A percentile compares a stretch with the other conserved stretches of the same genome.
Conservation (phyloP, 352 stramenopile genomes). For the Phytophthora sojae region DNA sequence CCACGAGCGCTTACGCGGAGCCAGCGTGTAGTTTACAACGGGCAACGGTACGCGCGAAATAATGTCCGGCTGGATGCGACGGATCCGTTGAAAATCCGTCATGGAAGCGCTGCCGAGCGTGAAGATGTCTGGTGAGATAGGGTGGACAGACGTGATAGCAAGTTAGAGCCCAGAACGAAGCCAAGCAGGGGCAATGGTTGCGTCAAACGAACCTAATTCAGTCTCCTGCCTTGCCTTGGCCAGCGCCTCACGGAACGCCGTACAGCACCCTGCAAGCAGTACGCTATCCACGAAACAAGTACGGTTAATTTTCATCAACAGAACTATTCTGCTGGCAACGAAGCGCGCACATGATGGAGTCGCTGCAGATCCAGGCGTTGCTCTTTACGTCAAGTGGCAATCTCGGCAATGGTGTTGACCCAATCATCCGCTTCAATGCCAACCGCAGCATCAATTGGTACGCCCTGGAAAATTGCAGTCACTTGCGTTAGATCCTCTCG, state of each 20-base stretch:
- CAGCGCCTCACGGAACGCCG: constrained; percentile 56
- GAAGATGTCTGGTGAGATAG: constrained; percentile 61
- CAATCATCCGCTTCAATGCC: constrained; percentile 54
- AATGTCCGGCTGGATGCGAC: constrained; percentile 46
- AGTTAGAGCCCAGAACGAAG: not conserved
- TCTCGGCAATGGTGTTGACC: constrained; percentile 49
- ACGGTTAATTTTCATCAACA: constrained; percentile 1
- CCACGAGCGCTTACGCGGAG: constrained; percentile 58
- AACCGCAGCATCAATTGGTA: constrained; percentile 74
- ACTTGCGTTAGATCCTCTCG: constrained; percentile 5
- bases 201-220: constrained; percentile 53
- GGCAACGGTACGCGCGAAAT: constrained; percentile 64
- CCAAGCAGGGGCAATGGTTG: not conserved
- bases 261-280: constrained; percentile 68
- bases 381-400: constrained; percentile 59
- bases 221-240: constrained; percentile 51
- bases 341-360: constrained; percentile 71
- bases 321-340: not conserved
- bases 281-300: constrained; percentile 40
- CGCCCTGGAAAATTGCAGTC: constrained; percentile 35
- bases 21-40: constrained; percentile 69
- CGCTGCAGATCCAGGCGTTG: constrained; percentile 80
- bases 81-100: constrained; percentile 71
- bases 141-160: not conserved
- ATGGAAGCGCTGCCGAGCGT: constrained; percentile 77